A percentile compares a stretch with the other conserved stretches of the same genome.
Evolutionary conservation across 208 protist species (phyloP).

Genomic region (Crithidia bombi): DNA sequence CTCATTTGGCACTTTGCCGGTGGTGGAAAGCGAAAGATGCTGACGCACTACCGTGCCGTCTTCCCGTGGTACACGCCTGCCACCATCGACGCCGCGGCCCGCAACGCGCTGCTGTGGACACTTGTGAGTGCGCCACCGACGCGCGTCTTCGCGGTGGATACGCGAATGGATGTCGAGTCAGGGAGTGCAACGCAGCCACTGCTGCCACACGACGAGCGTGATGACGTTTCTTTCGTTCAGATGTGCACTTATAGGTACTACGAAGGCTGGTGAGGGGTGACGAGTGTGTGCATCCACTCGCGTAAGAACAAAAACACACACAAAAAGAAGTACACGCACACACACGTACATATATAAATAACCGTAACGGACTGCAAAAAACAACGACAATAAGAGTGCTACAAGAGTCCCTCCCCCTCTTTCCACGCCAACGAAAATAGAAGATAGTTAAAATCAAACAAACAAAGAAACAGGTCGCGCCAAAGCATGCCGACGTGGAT

Average conservation of each 20-base stretch:
- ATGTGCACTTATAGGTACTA: conserved; percentile 15
- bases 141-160: conserved; percentile 11
- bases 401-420: too few species aligned
- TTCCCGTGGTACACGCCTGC: conserved; percentile 25
- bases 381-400: neutral
- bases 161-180: neutral
- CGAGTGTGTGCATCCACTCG: too few species aligned
- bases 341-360: neutral
- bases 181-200: neutral
- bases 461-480: too few species aligned
- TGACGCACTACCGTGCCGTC: conserved; percentile 18
- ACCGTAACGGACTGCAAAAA: neutral
- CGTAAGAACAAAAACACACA: too few species aligned
- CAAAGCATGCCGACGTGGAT: too few species aligned
- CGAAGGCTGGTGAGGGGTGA: neutral
- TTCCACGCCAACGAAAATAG: too few species aligned
- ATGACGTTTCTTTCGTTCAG: conserved; percentile 5
- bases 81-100: neutral
- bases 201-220: neutral
- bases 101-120: conserved; percentile 19
- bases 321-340: neutral
- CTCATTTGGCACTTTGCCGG: conserved; percentile 22
- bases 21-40: conserved; percentile 4
- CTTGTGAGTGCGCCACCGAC: conserved; percentile 18
- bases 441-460: too few species aligned